phyloP scores from a whole-genome alignment of 148 eudicot genomes.

The Chenopodium album region DNA sequence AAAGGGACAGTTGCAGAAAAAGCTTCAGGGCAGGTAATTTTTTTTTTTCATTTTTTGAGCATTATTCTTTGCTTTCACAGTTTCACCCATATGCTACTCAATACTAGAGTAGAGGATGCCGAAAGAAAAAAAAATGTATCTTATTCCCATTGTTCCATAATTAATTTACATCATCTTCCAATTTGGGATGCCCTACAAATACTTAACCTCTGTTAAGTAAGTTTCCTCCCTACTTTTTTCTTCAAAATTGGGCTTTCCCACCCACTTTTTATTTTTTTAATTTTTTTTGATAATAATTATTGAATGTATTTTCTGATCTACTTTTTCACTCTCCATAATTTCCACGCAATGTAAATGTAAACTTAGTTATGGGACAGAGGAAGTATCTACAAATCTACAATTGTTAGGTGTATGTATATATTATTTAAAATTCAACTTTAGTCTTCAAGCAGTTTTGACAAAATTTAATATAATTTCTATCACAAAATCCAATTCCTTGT shows the following conservation, averaged over 20 bases:
- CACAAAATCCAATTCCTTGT: background rate
- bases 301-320: background rate
- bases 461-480: background rate
- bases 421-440: too few species aligned
- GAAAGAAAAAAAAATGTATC: background rate
- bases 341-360: background rate
- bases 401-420: too few species aligned
- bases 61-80: background rate
- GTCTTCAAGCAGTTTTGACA: too few species aligned
- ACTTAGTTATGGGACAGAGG: background rate
- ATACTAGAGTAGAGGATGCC: background rate
- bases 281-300: too few species aligned
- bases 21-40: conserved; percentile 86
- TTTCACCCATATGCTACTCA: background rate
- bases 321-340: background rate
- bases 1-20: conserved; percentile 63
- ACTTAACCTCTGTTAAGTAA: too few species aligned
- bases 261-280: too few species aligned
- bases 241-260: background rate
- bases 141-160: background rate
- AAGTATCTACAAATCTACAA: background rate
- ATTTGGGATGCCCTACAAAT: background rate
- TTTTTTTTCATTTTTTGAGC: background rate
- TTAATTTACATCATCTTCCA: background rate
- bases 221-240: background rate